Base-by-base conservation (phyloP, 768 basidiomycete species). In the Tricholoma sp. region DNA sequence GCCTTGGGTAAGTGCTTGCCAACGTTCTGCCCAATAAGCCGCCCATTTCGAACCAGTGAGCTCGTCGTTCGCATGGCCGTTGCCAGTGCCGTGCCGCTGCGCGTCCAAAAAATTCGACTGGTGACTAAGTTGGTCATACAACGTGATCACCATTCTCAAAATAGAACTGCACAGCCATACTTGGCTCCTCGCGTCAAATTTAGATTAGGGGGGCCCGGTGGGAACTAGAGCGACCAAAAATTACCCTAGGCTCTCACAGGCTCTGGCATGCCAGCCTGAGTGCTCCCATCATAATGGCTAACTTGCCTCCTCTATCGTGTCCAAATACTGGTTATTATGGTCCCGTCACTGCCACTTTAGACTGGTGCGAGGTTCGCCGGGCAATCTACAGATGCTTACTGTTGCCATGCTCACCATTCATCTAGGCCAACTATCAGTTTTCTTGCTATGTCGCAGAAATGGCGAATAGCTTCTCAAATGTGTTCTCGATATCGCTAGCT, bases 371-470 rank as follows among this genome's bases (percentile, higher is more conserved):
- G 76, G 86, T 75, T 68, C 52, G n/a, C n/a, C n/a, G 65, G 63
- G 28, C 10, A 17, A 5, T 17, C n/a, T 54, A 48, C 39, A n/a
- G 15, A 33, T 24, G 7, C 11, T 37, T 24, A 34, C 18, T 8
- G 37, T 36, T 36, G 6, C 39, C 33, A 24, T 44, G 24, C 53
- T 52, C 47, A 15, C 20, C 48, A n/a, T 49, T 24, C 7, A 31
- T 28, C 45, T 20, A 92, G 84, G 75, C 78, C 50, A 93, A 91
- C 66, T 89, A 91, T 69, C 84, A 87, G 65, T 88, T 89, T 70
- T 83, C 86, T 3, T 80, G 80, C 13, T 89, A 88, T 65, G 78
- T 93, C 50, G 89, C 89, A 28, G 90, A 93, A 66, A 80, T 86
- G 67, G 80, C 83, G 51, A 93, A 91, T 69, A 80, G 85, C 0